phyloP scores from a whole-genome alignment of 2,329 filamentous ascomycete species.

The Lachnellula occidentalis region DNA sequence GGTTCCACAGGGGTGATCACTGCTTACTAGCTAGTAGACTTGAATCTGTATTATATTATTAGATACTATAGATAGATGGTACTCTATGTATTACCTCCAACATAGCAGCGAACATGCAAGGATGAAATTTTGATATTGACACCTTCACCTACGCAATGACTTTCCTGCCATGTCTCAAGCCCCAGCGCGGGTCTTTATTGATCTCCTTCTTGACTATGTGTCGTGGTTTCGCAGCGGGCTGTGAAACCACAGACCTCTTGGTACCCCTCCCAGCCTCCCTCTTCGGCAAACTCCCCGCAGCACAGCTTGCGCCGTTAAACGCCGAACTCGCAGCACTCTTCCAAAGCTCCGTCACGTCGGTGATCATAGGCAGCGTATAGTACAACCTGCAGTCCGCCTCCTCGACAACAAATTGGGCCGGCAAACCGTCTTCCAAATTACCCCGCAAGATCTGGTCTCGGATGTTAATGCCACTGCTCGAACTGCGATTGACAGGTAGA shows the following conservation, averaged over 20 bases:
- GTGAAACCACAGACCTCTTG: neutral
- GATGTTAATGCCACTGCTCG: conserved; percentile 37
- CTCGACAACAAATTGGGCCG: conserved; percentile 56
- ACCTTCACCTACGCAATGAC: neutral
- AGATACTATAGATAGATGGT: too few species aligned
- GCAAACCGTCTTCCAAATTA: conserved; percentile 34
- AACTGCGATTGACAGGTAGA: conserved; percentile 19
- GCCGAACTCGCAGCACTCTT: conserved; percentile 35
- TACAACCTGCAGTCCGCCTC: conserved; percentile 57
- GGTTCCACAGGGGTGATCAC: too few species aligned
- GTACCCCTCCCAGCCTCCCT: neutral
- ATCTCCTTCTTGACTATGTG: neutral
- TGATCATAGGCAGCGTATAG: conserved; percentile 49
- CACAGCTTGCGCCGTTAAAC: conserved; percentile 37
- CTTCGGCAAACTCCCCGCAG: conserved; percentile 21
- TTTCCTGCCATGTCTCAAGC: neutral
- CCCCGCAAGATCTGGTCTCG: conserved; percentile 32
- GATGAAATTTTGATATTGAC: too few species aligned
- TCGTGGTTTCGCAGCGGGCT: neutral
- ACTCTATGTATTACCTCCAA: too few species aligned
- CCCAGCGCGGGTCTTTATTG: neutral
- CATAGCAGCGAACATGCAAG: too few species aligned
- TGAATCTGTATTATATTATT: too few species aligned
- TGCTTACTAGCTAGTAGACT: too few species aligned
- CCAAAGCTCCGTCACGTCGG: conserved; percentile 50